Conservation (phyloP, 2,329 filamentous ascomycete species). For the Berkeleyomyces rouxiae region DNA sequence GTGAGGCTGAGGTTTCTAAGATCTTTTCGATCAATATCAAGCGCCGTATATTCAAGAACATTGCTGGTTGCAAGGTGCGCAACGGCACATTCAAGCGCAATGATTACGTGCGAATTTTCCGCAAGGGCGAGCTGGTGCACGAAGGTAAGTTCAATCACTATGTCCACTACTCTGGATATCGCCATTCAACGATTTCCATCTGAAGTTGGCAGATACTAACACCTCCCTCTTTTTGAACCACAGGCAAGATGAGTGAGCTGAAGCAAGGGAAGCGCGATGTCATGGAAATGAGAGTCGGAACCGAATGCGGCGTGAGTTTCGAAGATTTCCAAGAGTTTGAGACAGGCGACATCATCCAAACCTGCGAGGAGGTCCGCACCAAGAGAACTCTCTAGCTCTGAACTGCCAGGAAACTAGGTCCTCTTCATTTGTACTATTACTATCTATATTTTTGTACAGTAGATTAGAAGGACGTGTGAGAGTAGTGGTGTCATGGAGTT, state of each 20-base stretch:
- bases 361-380: slow-evolving; percentile 63
- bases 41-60: slow-evolving; percentile 49
- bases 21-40: slow-evolving; percentile 73
- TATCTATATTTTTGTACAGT: slow-evolving; percentile 7
- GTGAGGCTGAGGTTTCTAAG: slow-evolving; percentile 74
- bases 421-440: not conserved
- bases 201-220: not conserved
- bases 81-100: slow-evolving; percentile 57
- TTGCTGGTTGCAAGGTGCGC: slow-evolving; percentile 76
- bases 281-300: slow-evolving; percentile 72
- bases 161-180: not conserved
- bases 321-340: slow-evolving; percentile 62
- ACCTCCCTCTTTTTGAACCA: not conserved
- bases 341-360: slow-evolving; percentile 73
- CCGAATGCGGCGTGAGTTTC: slow-evolving; percentile 85
- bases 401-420: too few relatives aligned
- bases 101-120: slow-evolving; percentile 52
- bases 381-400: slow-evolving; percentile 39
- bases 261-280: slow-evolving; percentile 91
- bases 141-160: slow-evolving; percentile 47
- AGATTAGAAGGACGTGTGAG: not conserved
- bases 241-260: slow-evolving; percentile 63
- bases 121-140: slow-evolving; percentile 54
- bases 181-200: not conserved
- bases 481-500: not conserved